These are phyloP conservation scores for Sporothrix euskadiensis DNA, from an alignment of 2,329 filamentous ascomycete species.

Conservation along the genomic window DNA sequence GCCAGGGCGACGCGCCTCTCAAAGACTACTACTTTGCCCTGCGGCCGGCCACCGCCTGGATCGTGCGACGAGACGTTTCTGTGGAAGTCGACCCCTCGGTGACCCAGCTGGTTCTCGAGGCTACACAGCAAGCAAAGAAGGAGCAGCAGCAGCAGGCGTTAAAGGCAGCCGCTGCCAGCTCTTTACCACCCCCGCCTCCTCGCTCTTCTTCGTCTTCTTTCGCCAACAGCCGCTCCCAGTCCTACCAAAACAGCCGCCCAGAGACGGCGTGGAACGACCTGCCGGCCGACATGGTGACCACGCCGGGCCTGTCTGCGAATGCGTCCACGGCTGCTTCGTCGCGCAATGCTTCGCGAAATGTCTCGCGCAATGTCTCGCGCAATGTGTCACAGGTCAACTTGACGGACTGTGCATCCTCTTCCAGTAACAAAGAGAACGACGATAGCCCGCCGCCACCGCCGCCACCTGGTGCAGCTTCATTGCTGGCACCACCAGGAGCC, in stretches of 20 bases:
- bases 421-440: background rate
- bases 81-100: constrained; percentile 39
- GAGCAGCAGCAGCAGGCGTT: constrained; percentile 23
- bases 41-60: constrained; percentile 61
- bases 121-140: background rate
- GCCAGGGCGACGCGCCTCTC: constrained; percentile 48
- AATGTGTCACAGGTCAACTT: constrained; percentile 28
- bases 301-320: constrained; percentile 22
- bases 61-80: constrained; percentile 48
- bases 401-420: constrained; percentile 31
- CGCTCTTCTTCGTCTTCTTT: constrained; percentile 15
- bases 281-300: constrained; percentile 58
- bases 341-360: constrained; percentile 27
- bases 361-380: constrained; percentile 23
- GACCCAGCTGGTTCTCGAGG: background rate
- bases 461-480: background rate
- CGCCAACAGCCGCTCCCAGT: constrained; percentile 40
- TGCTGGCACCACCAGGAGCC: constrained; percentile 17
- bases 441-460: background rate
- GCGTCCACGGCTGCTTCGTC: constrained; percentile 28
- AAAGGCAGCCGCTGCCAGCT: background rate
- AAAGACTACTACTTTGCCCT: constrained; percentile 64
- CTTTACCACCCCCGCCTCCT: background rate
- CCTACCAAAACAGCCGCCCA: constrained; percentile 61
- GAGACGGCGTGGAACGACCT: constrained; percentile 67